Base-by-base conservation (phyloP, 2,329 filamentous ascomycete species). In the Colletotrichum neosansevieriae region DNA sequence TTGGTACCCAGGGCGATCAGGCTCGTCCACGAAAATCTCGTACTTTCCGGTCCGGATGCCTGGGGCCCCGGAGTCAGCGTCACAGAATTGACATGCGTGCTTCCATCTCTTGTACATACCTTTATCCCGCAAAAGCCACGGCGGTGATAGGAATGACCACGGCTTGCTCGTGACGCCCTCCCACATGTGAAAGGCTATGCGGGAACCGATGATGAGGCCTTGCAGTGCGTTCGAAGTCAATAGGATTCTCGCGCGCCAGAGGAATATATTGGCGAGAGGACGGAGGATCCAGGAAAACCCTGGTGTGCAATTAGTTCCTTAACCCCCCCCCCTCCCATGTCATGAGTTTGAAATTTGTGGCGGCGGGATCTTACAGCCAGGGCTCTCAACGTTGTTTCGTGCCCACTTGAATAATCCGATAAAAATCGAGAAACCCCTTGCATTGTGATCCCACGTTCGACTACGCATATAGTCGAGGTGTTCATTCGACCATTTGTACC, bases 101-200 rank as follows among this genome's bases (percentile, higher is more conserved):
- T 24, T 3, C 10, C n/a, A 2, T 0, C 4, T 0, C 7, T 54
- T 7, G n/a, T n/a, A 3, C 5, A 36, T 54, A 62, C 59, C 49
- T n/a, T 62, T 62, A 34, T 62, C 59, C 21, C 59, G 21, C 17
- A 62, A 12, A 0, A 62, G 17, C 24, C 49, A 29, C 17, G 59
- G 59, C 2, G 49, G 59, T n/a, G 49, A 62, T 0, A 62, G 24
- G 17, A 62, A 63, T 2, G 59, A 29, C 50, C 59, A 56, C 0
- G 49, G 36, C 40, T 56, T 63, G 4, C 54, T 50, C 17, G n/a
- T 63, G 17, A 63, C 50, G 38, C 59, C 59, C 17, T 47, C 53
- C 59, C 59, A 62, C 36, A 56, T 3, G 11, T 51, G 51, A 7
- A 56, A 29, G 10, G 59, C 59, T 1, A 56, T 15, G 9, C 59